Base-by-base conservation (phyloP, 768 basidiomycete genomes). In the Chalciporus sphaerocephalus region DNA sequence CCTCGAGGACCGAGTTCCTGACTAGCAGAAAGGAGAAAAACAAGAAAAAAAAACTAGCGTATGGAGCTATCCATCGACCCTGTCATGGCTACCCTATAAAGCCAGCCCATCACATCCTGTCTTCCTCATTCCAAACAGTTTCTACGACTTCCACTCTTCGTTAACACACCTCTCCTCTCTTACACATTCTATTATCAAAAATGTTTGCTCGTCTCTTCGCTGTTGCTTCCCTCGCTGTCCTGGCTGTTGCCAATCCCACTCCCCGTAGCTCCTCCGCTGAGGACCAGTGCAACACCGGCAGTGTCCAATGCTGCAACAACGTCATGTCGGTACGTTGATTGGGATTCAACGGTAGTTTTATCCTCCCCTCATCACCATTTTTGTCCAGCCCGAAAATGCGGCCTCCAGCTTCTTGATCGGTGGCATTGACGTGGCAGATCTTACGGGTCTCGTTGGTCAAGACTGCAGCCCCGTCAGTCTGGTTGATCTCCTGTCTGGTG, bases 151-250 rank as follows among this genome's bases (percentile, higher is more conserved):
- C 2, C 44, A 27, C 36, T 49, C 46, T 12, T 51, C 52, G 13
- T 46, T 51, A 40, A 20, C 17, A 16, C 30, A 4, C 36, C 8
- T 18, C 5, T 22, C n/a, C 11, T 0, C 44, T 5, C 25, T 25
- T 10, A 25, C 24, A 30, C 23, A 36, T 34, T 39, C 40, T 25
- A 42, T 1, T 1, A 50, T 47, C 48, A 25, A 42, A 18, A 25
- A 57, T 57, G 56, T 57, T 56, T 24, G 35, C 49, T 48, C 48
- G 51, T 46, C 16, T 51, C 21, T 48, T 51, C 8, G 50, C 46
- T 7, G 35, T 55, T 38, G 56, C 41, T n/a, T n/a, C n/a, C n/a
- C n/a, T n/a, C n/a, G n/a, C n/a, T n/a, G n/a, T n/a, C n/a, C n/a
- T n/a, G n/a, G 56, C 44, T 3, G 37, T 53, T 5, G 51, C 54